Evolutionary conservation across 2,329 filamentous ascomycete species (phyloP), one percentile per base, ranked within the genome.

Genomic region (Ceratocystis colombiana): DNA sequence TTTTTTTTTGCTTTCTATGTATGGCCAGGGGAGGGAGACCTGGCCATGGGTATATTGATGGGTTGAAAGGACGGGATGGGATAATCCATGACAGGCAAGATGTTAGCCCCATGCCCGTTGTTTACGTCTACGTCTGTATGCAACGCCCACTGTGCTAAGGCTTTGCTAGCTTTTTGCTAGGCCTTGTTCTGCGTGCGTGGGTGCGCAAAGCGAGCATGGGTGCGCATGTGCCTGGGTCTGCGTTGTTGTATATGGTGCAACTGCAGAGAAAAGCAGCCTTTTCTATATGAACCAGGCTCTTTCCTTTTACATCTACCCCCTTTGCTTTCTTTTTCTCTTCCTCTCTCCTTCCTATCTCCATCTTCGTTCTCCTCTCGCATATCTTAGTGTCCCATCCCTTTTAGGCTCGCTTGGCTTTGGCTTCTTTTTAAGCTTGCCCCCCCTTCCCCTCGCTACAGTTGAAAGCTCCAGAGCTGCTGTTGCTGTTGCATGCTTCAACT

Each of bases 401-500:
- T 30, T 50, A 41, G 61, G 45, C 55, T 59, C 59, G 33, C 53
- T 64, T 67, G 66, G 66, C 46, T 62, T 46, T 62, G 57, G 66
- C 66, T 55, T 33, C 30, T 67, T 64, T 67, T 67, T 67, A 67
- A 64, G 66, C 62, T 67, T 67, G 61, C 62, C 61, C 65, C 61
- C 57, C 64, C 59, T 46, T 45, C 57, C 37, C 65, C 33, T 45
- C 44, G 44, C 61, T 62, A 33, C 61, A 30, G 28, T 59, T 59
- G 55, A 33, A 50, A 30, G 41, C 20, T 63, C 8, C 46, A 63
- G 20, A 22, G 59, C 30, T 33, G 30, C 30, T 33, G 22, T 62
- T 33, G 30, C 30, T 33, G 22, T 62, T 33, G 41, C 59, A 20
- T 41, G 37, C 37, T 41, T 41, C 37, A 41, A 41, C 37, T 62